Evolutionary conservation across 495 filamentous ascomycete species (phyloP), one percentile per base, ranked within the genome.

Genomic region (Astrocystis sublimbata): DNA sequence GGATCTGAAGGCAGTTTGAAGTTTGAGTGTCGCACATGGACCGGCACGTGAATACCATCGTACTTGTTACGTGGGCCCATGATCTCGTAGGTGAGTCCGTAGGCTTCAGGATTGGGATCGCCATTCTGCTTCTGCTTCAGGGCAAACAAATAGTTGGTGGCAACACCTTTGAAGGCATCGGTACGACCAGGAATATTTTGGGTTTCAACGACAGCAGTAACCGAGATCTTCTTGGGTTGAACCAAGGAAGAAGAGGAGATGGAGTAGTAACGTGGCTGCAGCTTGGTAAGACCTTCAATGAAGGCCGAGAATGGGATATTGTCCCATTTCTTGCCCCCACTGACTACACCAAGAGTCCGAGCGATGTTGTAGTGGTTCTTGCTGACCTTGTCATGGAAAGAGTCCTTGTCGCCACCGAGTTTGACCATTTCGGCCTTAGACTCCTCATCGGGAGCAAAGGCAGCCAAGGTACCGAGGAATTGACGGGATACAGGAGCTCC

Each of bases 1-100:
- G 94, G 93, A 67, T 99, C 94, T 38, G 93, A 97, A 35, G 94
- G 94, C 23, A 99, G 84, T 78, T 97, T 97, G 86, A 99, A 99
- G 80, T 99, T 99, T 47, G 94, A 99, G 79, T 97, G 92, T 58
- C 94, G 91, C 52, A 98, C 87, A 74, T 98, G 96, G 23, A 98
- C 91, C 3, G 96, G 94, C 4, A 98, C 89, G 67, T 97, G 93
- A 65, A 97, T 88, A 55, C 96, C 96, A 73, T 97, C 90, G 74
- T 97, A 98, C 77, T 94, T 96, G 81, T 97, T 98, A 61, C 94
- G 86, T 15, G 94, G 94, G 12, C 94, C 94, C 46, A 79, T 89
- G 63, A 98, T 89, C 55, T 91, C 85, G 75, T 99, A 99, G 24
- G 88, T 92, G 45, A 94, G 78, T 58, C 92, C 92, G 75, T 94